Base-by-base conservation (phyloP, 2,329 filamentous ascomycete genomes). In the Exophiala aquamarina region DNA sequence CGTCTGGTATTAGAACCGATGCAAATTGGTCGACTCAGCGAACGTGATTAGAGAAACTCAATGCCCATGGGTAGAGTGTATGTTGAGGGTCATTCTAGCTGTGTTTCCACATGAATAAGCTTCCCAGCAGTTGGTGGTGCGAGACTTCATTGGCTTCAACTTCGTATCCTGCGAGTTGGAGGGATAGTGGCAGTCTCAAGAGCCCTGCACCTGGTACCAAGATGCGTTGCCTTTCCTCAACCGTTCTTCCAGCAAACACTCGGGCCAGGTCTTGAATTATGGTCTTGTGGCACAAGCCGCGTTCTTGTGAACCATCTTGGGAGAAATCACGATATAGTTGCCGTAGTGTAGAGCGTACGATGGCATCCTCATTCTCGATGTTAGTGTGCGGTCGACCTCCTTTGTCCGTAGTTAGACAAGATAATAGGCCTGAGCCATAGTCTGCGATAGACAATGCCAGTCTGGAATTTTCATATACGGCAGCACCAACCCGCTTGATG, bases 241-340 rank as follows among this genome's bases (percentile, higher is more conserved):
- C 15, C n/a, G 28, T 31, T 9, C 28, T 31, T 9, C n/a, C 9
- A n/a, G 9, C 28, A 8, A 75, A 75, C 33, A 77, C 70, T 10
- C 65, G 64, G 4, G 76, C 70, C n/a, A 86, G 66, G 70, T 71
- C 5, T 69, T 61, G 2, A 64, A 64, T 69, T 3, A 96, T 78
- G 0, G 88, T 60, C 62, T 33, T 58, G 28, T 17, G 21, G 23
- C n/a, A 20, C 5, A 14, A 21, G 3, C n/a, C 14, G 6, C 21
- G 38, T 4, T 41, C 18, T 6, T 15, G 8, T 33, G 44, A 47
- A 0, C 91, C 93, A 59, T 87, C 90, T 2, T 74, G 77, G 18
- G 88, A 89, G 93, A 93, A 98, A 66, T 98, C 93, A n/a, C 93
- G 84, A 67, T 90, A 96, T 64, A 97, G 87, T 63, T 97, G 93